These are phyloP conservation scores for Hansenula sp. DNA, from an alignment of 1,139 yeast species.

Conservation along the genomic window DNA sequence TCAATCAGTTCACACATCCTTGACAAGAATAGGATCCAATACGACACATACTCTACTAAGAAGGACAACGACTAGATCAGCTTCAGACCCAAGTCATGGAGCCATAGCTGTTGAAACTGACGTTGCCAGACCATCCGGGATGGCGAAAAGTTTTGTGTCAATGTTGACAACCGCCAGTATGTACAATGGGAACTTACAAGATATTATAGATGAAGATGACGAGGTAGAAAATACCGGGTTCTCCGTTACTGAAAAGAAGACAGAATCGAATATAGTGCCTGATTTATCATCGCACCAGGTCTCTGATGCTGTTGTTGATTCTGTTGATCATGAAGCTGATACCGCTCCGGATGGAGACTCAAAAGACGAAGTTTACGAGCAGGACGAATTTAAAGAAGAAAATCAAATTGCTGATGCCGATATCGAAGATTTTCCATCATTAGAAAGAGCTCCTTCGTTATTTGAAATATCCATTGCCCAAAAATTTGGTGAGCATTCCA, in stretches of 20 bases:
- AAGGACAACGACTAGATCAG: neutral
- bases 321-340: slow-evolving; percentile 8
- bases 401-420: neutral
- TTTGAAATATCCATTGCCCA: slow-evolving; percentile 35
- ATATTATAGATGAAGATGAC: slow-evolving; percentile 18
- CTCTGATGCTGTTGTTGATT: slow-evolving; percentile 1
- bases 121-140: slow-evolving; percentile 32
- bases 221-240: neutral
- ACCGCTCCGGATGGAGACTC: slow-evolving; percentile 22
- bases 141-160: slow-evolving; percentile 46
- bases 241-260: slow-evolving; percentile 7
- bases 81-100: neutral
- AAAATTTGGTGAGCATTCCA: slow-evolving; percentile 11
- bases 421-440: neutral
- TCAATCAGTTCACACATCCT: slow-evolving; percentile 1
- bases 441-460: slow-evolving; percentile 18
- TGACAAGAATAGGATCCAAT: slow-evolving; percentile 1
- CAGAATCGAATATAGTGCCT: no score
- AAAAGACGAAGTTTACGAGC: slow-evolving; percentile 14
- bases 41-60: neutral
- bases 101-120: slow-evolving; percentile 20
- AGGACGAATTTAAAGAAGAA: neutral
- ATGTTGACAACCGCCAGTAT: slow-evolving; percentile 49
- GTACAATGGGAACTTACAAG: slow-evolving; percentile 38
- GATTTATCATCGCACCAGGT: slow-evolving; percentile 1